These are phyloP conservation scores for Juglanconis oblonga DNA, from an alignment of 2,329 filamentous ascomycete genomes.

Conservation along the genomic window DNA sequence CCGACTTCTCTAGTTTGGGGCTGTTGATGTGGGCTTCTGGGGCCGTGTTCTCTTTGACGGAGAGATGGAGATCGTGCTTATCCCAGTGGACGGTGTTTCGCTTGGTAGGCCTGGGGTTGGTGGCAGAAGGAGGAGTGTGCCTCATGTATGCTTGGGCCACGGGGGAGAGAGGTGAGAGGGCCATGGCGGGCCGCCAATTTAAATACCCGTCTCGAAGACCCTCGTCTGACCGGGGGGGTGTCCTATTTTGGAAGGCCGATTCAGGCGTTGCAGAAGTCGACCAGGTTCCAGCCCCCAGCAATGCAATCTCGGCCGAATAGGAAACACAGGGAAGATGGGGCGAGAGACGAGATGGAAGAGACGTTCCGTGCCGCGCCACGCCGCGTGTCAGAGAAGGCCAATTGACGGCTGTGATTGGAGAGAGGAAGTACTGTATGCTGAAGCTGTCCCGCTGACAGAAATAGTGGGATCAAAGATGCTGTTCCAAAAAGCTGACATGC, in stretches of 20 bases:
- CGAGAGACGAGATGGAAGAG: no score
- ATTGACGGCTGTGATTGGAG: no score
- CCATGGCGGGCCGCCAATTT: neutral
- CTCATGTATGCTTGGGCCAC: slow-evolving; percentile 3
- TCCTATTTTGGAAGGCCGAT: neutral
- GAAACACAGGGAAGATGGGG: no score
- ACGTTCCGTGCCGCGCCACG: no score
- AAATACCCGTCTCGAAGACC: neutral
- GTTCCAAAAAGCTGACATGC: neutral
- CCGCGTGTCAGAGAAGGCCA: no score
- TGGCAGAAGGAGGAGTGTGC: slow-evolving; percentile 7
- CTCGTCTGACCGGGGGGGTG: neutral
- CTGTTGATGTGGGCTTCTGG: neutral
- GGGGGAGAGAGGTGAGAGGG: slow-evolving; percentile 5
- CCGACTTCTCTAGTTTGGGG: neutral
- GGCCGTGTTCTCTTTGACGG: slow-evolving; percentile 9
- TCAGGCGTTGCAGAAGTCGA: neutral
- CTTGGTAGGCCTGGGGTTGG: neutral
- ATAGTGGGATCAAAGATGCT: neutral
- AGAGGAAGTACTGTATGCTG: no score
- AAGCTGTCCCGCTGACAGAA: neutral
- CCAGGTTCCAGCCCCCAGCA: neutral
- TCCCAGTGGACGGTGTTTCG: slow-evolving; percentile 17
- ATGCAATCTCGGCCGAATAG: neutral
- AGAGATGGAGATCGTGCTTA: neutral